Percentiles rank a stretch among this genome's conserved stretches.
phyloP scores from a whole-genome alignment of 768 basidiomycete genomes.

The Boletus huronensis region DNA sequence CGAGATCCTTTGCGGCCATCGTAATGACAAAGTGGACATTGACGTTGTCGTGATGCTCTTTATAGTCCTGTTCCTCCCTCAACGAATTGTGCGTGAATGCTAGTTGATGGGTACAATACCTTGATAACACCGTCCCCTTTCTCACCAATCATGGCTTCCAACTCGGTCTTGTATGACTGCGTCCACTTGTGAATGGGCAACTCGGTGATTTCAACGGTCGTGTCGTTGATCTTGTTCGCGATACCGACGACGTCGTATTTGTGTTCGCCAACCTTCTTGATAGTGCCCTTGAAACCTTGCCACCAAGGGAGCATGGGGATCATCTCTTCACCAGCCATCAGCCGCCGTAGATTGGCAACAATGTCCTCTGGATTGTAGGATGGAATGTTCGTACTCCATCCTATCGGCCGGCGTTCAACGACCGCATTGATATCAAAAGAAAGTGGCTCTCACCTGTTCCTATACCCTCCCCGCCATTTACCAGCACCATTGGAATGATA shows the following conservation, averaged over 20 bases:
- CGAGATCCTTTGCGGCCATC: conserved; percentile 75
- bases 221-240: conserved; percentile 72
- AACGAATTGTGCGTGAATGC: neutral
- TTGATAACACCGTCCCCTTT: conserved; percentile 82
- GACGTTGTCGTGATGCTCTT: conserved; percentile 91
- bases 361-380: conserved; percentile 92
- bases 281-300: conserved; percentile 89
- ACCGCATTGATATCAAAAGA: neutral
- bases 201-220: conserved; percentile 93
- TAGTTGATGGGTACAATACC: conserved; percentile 37
- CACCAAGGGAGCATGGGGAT: conserved; percentile 95
- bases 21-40: conserved; percentile 86
- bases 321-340: conserved; percentile 83
- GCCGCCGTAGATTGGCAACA: conserved; percentile 77
- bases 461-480: conserved; percentile 97
- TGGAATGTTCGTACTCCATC: conserved; percentile 93
- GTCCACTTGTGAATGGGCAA: conserved; percentile 97
- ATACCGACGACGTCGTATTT: conserved; percentile 82
- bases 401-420: conserved; percentile 35
- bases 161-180: conserved; percentile 82
- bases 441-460: conserved; percentile 71
- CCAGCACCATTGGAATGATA: conserved; percentile 77
- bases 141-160: conserved; percentile 86
- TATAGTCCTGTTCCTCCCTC: conserved; percentile 71
- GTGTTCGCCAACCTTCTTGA: conserved; percentile 77